Evolutionary conservation across 352 stramenopile species (phyloP), one percentile per base, ranked within the genome.

Genomic region (Pythium plurisporium): DNA sequence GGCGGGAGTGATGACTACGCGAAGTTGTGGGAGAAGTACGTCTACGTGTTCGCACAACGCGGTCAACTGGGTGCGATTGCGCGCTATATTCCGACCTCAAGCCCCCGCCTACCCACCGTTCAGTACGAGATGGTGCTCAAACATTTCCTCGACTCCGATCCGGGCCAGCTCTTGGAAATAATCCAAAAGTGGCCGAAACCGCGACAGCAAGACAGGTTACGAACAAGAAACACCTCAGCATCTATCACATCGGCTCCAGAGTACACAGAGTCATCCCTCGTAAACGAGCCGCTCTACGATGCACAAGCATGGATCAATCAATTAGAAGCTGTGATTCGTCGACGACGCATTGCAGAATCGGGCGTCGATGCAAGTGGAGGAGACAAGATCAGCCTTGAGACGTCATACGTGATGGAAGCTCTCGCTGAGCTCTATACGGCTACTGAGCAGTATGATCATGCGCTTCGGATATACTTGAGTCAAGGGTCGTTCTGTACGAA

Each of bases 41-140:
- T 94, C 3, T 94, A 94, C 42, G 75, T 94, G 25, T 94, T 91
- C 54, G 80, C 81, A 1, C 84, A 94, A 57, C 79, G 79, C 26
- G 80, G 80, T 0, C 79, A 91, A 42, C 42, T 94, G 50, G 82
- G 70, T 54, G 74, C 78, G 12, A 89, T 94, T 47, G 81, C 81
- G 5, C 73, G 73, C 5, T 86, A 65, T 57, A 86, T 94, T 33
- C 84, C 84, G n/a, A 91, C 84, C 0, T 55, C 79, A 0, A 91
- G 62, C 34, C 81, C 81, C n/a, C 69, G 81, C 3, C 60, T 94
- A 6, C 84, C 84, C 0, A 76, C 69, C 8, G 70, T 77, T 33
- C 78, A 90, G 50, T 94, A 94, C 52, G 84, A 94, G 37, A 94
- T 94, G 84, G 79, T 91, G 15, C 63, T 94, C 26, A 87, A 88